Base-by-base conservation (phyloP, 2,329 filamentous ascomycete genomes). In the Laburnicola sp. region DNA sequence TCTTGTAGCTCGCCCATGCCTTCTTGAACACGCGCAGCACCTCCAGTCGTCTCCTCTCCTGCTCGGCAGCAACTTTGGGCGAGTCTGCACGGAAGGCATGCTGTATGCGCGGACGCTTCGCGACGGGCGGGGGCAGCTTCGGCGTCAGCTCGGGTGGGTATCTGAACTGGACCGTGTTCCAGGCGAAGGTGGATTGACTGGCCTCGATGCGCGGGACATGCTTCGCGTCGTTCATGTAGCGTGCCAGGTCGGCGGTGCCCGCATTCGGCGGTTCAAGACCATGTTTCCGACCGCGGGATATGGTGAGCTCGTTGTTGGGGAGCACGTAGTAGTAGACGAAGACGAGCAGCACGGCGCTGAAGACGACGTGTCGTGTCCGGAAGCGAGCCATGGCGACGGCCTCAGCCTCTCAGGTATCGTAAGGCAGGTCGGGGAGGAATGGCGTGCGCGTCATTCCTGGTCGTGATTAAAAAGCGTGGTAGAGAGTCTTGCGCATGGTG, bases 1-100 rank as follows among this genome's bases (percentile, higher is more conserved):
- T 76, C 63, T 79, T 84, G 70, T 89, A 88, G 10, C 80, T 81
- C 6, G 70, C 64, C 82, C 84, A 87, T 32, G 58, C 62, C 47
- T 67, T 65, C 41, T 59, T 35, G 42, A 72, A 71, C n/a, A 68
- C 67, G 6, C 54, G 58, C 49, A 67, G 66, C 10, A 74, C 66
- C 26, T 63, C 58, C 16, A 50, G 32, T 10, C 63, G 56, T 34
- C 69, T 54, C 34, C 56, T 40, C 28, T 68, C 63, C 28, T 71
- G 69, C 35, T 63, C 38, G 1, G 55, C 54, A 25, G 60, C 60
- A 5, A 57, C 53, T 1, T 48, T 46, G n/a, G 31, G 51, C 3
- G 50, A 35, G 0, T 71, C 69, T 1, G 52, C 31, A 10, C 45
- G 50, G 50, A 70, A 70, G 0, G 44, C 44, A 36, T 68, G 56